Conservation (phyloP, 345 rosid genomes). For the Lumnitzera littorea region DNA sequence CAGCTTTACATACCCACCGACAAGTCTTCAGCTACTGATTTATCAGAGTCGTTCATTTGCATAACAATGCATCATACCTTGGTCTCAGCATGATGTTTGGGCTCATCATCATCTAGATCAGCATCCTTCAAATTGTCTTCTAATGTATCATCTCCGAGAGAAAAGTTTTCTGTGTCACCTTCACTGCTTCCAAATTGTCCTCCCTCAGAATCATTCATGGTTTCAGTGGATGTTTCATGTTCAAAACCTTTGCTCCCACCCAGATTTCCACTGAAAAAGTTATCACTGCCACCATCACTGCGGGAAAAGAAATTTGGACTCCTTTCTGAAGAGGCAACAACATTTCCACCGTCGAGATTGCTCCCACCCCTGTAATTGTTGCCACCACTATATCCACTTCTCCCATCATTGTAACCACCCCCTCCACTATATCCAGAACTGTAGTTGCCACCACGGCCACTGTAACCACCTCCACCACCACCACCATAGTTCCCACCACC, state of each 20-base stretch:
- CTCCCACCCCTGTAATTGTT: neutral
- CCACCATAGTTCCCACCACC: neutral
- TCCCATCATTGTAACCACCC: conserved; percentile 23
- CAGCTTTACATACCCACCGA: no score
- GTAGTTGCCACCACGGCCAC: conserved; percentile 6
- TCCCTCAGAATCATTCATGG: no score
- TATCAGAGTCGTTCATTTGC: no score
- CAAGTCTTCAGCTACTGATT: no score
- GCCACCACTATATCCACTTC: conserved; percentile 1
- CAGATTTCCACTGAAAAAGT: conserved; percentile 8
- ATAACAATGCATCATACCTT: neutral
- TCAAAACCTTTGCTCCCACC: no score
- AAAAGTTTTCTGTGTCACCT: conserved; percentile 18
- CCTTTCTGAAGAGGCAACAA: conserved; percentile 4
- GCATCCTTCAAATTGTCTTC: conserved; percentile 4
- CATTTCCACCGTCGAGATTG: conserved; percentile 9
- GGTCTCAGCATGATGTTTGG: conserved; percentile 1
- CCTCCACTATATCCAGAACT: conserved; percentile 24
- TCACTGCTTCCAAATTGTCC: conserved; percentile 9
- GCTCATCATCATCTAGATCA: neutral
- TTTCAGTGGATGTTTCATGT: no score
- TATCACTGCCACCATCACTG: conserved; percentile 22
- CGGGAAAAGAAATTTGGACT: conserved; percentile 9
- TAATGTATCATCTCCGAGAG: conserved; percentile 1
- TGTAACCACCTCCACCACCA: conserved; percentile 4